Percentiles rank a stretch among this genome's conserved stretches.
Conservation (phyloP, 345 rosid genomes). For the Carallia brachiata region DNA sequence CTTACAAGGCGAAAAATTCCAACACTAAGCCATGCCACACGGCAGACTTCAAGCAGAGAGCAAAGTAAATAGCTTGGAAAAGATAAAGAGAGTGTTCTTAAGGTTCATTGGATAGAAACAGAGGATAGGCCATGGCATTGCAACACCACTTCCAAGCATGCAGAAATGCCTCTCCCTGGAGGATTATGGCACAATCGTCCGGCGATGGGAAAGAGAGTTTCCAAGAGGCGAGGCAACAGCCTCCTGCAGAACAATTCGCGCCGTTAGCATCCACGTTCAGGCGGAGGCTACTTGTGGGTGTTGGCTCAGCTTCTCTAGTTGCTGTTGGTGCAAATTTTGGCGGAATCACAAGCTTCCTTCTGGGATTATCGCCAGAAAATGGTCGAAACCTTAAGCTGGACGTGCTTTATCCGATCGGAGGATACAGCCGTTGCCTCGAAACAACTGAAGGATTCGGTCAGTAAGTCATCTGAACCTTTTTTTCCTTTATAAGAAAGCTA, state of each 20-base stretch:
- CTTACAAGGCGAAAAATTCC: background rate
- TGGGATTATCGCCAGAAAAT: conserved; percentile 62
- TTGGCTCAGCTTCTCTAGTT: conserved; percentile 68
- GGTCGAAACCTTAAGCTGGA: conserved; percentile 74
- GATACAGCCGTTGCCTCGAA: conserved; percentile 74
- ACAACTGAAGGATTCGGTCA: conserved; percentile 79
- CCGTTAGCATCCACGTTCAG: conserved; percentile 60
- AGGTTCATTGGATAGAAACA: background rate
- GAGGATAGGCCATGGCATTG: conserved; percentile 25
- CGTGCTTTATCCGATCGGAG: conserved; percentile 68
- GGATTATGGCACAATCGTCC: conserved; percentile 37
- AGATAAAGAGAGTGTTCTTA: background rate
- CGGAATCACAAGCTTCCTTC: conserved; percentile 72
- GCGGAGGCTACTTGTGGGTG: conserved; percentile 61
- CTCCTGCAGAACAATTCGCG: conserved; percentile 61
- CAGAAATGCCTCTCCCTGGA: conserved; percentile 14
- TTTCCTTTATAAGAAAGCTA: too few species aligned
- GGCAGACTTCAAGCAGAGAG: background rate
- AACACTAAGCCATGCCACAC: background rate
- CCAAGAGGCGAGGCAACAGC: conserved; percentile 15
- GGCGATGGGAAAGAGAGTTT: conserved; percentile 37
- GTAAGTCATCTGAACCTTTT: conserved; percentile 26
- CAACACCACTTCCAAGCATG: conserved; percentile 9
- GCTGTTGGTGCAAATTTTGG: conserved; percentile 85
- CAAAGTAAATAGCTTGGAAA: too few species aligned